Evolutionary conservation across 169 alveolate species (phyloP), one percentile per base, ranked within the genome.

Genomic region (Plasmodium billcollinsi): DNA sequence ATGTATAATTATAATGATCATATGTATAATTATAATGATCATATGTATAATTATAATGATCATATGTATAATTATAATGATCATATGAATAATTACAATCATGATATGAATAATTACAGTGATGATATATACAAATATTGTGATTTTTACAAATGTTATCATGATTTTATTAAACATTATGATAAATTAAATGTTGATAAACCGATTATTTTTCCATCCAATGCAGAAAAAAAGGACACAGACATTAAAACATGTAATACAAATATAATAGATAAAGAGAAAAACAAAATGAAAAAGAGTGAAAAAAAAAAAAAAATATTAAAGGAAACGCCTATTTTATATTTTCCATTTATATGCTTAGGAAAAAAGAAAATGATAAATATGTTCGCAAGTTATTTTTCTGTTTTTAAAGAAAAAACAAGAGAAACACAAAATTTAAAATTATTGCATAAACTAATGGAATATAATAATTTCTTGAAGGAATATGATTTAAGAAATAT

Each of bases 381-480:
- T 7, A 85, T 85, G 92, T 85, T 85, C 62, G 63, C 58, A 71
- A 61, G 59, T 47, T 85, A 85, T 61, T 85, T 85, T 39, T 6
- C 59, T 12, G 54, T 59, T 85, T 85, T 85, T 72, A 85, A 85
- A 39, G 92, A 85, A 52, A 85, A 85, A 74, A 85, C 86, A 39
- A 62, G 2, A 2, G 92, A 85, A 85, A 85, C 88, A 8, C 75
- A 56, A 58, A 70, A 85, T 70, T 71, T 85, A 33, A 70, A 85
- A 14, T 85, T 85, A 71, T 56, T 86, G 5, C n/a, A 72, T 20
- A 56, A 74, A 21, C 59, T 70, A 29, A 20, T n/a, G 4, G 88
- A 71, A 20, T 61, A 85, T 59, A 59, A 85, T 14, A 59, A 56
- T 9, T 61, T 52, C 61, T 29, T 85, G 63, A 67, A 85, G 52